Evolutionary conservation across 2,329 filamentous ascomycete species (phyloP).

Genomic region (Helminthosporium solani): DNA sequence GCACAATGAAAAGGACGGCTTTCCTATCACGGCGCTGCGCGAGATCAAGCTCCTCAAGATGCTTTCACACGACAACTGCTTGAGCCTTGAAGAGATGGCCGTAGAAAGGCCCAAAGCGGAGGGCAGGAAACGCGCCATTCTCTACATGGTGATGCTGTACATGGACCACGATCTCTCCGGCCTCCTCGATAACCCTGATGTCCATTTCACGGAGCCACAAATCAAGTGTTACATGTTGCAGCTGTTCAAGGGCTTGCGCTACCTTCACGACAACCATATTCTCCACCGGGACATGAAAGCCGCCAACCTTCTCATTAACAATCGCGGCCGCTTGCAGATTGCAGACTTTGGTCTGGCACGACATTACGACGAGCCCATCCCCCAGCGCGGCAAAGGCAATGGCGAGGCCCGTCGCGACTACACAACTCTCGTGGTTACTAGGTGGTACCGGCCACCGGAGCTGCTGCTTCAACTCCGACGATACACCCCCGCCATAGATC

Average conservation of each 20-base stretch:
- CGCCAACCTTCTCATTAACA: conserved; percentile 94
- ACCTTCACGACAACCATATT: conserved; percentile 82
- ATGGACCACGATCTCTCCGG: conserved; percentile 99
- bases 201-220: conserved; percentile 82
- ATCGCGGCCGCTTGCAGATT: conserved; percentile 89
- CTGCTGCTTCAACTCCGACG: conserved; percentile 80
- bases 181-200: conserved; percentile 88
- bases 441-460: conserved; percentile 96
- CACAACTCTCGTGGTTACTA: conserved; percentile 92
- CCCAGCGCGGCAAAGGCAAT: conserved; percentile 73
- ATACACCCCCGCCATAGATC: conserved; percentile 96
- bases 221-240: conserved; percentile 99
- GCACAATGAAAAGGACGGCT: conserved; percentile 99
- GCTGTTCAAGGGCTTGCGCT: conserved; percentile 82
- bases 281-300: conserved; percentile 99
- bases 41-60: conserved; percentile 98
- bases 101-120: conserved; percentile 69
- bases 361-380: conserved; percentile 84
- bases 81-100: conserved; percentile 92
- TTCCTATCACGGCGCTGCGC: conserved; percentile 95
- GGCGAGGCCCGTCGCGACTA: conserved; percentile 88
- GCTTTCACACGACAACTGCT: conserved; percentile 84
- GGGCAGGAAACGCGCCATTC: conserved; percentile 67
- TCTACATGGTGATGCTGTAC: conserved; percentile 99
- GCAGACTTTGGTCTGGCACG: conserved; percentile 94